Base-by-base conservation (phyloP, 2,329 filamentous ascomycete species). In the Sporothrix dimorphospora region DNA sequence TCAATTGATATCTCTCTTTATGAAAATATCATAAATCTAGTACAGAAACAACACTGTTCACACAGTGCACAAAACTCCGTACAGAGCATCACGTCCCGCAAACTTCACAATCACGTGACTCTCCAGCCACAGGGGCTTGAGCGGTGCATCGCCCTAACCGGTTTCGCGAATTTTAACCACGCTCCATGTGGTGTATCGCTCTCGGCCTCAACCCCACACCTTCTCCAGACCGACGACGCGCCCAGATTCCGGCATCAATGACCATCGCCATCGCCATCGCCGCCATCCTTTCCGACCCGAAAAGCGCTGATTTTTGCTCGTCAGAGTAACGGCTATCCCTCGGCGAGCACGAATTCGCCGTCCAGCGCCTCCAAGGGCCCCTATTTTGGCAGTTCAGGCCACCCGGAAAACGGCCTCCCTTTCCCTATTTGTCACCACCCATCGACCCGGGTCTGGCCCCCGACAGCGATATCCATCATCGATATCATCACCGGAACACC, bases 171-270 rank as follows among this genome's bases (percentile, higher is more conserved):
- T 51, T 61, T 47, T 16, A 49, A 57, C 21, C 66, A 38, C 27
- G 67, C 66, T 69, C 67, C 34, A 57, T 59, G 38, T 59, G 53
- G 38, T 70, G 49, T 27, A 59, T 51, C 57, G 55, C 55, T 42
- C 59, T 70, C 45, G 69, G 42, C 45, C 57, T 65, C 67, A 72
- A 72, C 71, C 71, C 71, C 71, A 72, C 71, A 72, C 71, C 55
- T 70, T 70, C 69, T 65, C 71, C 59, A 61, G 40, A 45, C 47
- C 24, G 67, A 72, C 67, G 68, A 71, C 71, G 71, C 71, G 71
- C 69, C 71, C 71, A 70, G 61, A 71, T 67, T 57, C 53, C 68
- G 53, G 59, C 71, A 68, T 72, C 71, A 57, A 70, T 27, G 53
- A 19, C 59, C 63, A 72, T 72, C 68, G 63, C 30, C 71, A 66